These are phyloP conservation scores for Phytophthora boehmeriae DNA, from an alignment of 352 stramenopile genomes.

Conservation along the genomic window DNA sequence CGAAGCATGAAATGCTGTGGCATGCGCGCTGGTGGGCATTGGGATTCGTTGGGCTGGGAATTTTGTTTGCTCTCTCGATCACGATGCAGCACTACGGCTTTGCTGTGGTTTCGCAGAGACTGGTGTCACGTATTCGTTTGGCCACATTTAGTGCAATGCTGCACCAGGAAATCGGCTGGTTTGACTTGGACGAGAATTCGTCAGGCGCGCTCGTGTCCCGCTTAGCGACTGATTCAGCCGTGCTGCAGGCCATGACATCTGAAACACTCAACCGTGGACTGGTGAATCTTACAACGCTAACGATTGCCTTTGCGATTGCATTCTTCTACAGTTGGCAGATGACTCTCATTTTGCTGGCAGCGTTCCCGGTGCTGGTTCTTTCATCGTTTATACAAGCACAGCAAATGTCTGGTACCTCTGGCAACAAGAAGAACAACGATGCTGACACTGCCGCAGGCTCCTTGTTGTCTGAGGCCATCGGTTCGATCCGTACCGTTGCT, in stretches of 20 bases:
- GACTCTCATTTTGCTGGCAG: conserved; percentile 51
- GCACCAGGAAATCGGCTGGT: conserved; percentile 83
- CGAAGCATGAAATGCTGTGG: conserved; percentile 56
- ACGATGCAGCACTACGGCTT: conserved; percentile 64
- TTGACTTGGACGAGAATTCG: conserved; percentile 75
- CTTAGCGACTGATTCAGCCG: conserved; percentile 77
- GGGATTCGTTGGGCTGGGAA: conserved; percentile 52
- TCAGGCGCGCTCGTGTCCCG: conserved; percentile 72
- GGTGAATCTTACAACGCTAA: conserved; percentile 53
- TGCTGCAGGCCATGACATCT: conserved; percentile 77
- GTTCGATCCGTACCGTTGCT: conserved; percentile 58
- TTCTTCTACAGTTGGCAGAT: conserved; percentile 72
- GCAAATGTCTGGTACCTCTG: conserved; percentile 32
- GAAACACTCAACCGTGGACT: conserved; percentile 65
- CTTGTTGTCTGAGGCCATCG: conserved; percentile 48
- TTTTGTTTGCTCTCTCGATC: conserved; percentile 46
- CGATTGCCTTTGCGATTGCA: conserved; percentile 49
- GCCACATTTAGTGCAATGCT: conserved; percentile 69
- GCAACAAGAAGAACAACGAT: conserved; percentile 58
- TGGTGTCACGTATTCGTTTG: conserved; percentile 63
- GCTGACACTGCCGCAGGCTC: conserved; percentile 52
- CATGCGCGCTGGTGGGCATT: conserved; percentile 43
- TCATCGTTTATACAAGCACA: conserved; percentile 40
- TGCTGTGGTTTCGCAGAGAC: conserved; percentile 53
- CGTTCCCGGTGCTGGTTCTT: conserved; percentile 33